Evolutionary conservation across 495 filamentous ascomycete species (phyloP).

Genomic region (Neurospora hispaniola): DNA sequence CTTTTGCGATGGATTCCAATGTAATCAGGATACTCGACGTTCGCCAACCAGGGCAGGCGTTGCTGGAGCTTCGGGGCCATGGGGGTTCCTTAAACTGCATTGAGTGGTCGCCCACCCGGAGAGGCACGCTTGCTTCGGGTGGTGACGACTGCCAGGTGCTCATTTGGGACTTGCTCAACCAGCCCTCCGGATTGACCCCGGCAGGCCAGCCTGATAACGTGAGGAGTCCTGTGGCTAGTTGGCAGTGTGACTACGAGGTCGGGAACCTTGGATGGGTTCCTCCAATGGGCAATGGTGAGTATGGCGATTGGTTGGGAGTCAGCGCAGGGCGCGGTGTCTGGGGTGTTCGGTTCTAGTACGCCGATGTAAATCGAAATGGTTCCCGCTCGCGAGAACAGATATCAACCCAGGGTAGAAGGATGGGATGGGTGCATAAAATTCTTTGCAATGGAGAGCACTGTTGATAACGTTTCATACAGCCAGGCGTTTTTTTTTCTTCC

Average conservation of each 20-base stretch:
- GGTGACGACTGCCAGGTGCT: conserved; percentile 86
- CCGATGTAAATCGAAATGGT: neutral
- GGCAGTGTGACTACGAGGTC: conserved; percentile 95
- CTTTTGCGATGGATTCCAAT: conserved; percentile 87
- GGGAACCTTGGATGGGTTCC: conserved; percentile 93
- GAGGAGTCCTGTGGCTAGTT: conserved; percentile 66
- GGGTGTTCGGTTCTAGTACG: conserved; percentile 39
- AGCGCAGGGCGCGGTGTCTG: conserved; percentile 85
- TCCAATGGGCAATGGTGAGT: conserved; percentile 57
- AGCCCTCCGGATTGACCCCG: conserved; percentile 31
- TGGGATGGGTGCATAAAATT: neutral
- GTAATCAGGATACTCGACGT: conserved; percentile 94
- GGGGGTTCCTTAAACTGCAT: conserved; percentile 76
- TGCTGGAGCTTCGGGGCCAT: conserved; percentile 92
- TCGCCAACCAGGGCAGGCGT: conserved; percentile 88
- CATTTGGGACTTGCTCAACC: conserved; percentile 84
- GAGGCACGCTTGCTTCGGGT: conserved; percentile 84
- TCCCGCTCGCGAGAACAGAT: neutral
- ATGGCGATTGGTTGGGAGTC: conserved; percentile 89
- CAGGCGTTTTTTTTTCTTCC: neutral
- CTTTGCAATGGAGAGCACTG: neutral
- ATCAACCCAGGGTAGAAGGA: neutral
- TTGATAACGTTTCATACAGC: neutral
- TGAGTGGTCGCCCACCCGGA: conserved; percentile 84
- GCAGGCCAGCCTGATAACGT: conserved; percentile 43